Evolutionary conservation across 2,329 filamentous ascomycete genomes (phyloP), one percentile per base, ranked within the genome.

Genomic region (Aureobasidium uvarum): DNA sequence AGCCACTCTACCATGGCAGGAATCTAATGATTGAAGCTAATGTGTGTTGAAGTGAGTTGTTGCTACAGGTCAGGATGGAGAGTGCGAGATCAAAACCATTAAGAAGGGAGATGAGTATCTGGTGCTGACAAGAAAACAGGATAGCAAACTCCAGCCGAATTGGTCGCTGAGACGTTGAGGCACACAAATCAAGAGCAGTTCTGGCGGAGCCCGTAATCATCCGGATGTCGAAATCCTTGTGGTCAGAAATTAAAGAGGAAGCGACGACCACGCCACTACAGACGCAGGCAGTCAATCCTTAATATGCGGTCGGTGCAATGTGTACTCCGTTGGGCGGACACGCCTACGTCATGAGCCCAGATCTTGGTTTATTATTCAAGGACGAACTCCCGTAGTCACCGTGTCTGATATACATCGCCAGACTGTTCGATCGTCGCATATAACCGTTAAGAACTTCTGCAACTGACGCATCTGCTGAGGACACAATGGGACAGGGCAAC

Each of bases 321-420:
- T n/a, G 14, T 18, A 41, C 39, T 41, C 39, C 16, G 39, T 6
- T 11, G 18, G 39, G 39, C 6, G 18, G 39, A n/a, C 2, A n/a
- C 39, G 13, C 25, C 23, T 56, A 43, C 54, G 54, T 56, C 54
- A 56, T 18, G 54, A 41, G 7, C 43, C 20, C n/a, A 20, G 38
- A 25, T 55, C 25, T 25, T 25, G 51, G 54, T n/a, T 43, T 16
- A 43, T 41, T 36, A 43, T 11, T 56, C 54, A 56, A 55, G 51
- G 8, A 38, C 51, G 48, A 59, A 59, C 39, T 46, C 55, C 45
- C 55, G n/a, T 55, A 6, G 14, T 41, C 36, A 55, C 23, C 33
- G 38, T 46, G 14, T 33, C 43, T 46, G 28, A 14, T 25, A 48
- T 23, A 60, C 43, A 36, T 10, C 7, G 25, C n/a, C 18, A 14